Percentiles rank a stretch among this genome's conserved stretches.
Conservation (phyloP, 257 asterid genomes). For the Petunia secreta region DNA sequence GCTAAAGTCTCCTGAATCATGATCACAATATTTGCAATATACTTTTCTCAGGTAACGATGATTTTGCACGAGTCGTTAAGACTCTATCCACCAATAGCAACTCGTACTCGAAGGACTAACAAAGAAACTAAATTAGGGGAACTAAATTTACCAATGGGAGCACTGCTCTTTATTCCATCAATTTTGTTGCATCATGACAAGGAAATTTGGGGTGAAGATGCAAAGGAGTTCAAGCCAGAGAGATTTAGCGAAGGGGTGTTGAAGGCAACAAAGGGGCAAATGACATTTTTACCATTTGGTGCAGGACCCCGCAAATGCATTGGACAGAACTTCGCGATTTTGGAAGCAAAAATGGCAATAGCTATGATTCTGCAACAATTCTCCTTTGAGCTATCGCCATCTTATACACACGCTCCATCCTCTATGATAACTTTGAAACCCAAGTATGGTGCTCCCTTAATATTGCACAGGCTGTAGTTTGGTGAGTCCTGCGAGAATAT, state of each 20-base stretch:
- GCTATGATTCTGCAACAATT: conserved; percentile 41
- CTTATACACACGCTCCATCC: conserved; percentile 42
- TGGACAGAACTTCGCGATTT: conserved; percentile 37
- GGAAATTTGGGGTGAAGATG: conserved; percentile 43
- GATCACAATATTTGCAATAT: background rate
- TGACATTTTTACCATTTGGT: conserved; percentile 40
- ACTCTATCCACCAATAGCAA: conserved; percentile 38
- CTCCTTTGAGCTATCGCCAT: conserved; percentile 38
- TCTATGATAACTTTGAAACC: conserved; percentile 33
- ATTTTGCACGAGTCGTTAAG: conserved; percentile 40
- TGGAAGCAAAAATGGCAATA: conserved; percentile 42
- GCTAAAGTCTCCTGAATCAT: background rate
- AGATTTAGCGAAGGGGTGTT: conserved; percentile 38
- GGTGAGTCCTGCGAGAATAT: background rate
- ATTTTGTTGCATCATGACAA: conserved; percentile 36
- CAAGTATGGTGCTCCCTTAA: conserved; percentile 38
- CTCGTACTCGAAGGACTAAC: conserved; percentile 18
- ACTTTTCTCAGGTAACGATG: conserved; percentile 38
- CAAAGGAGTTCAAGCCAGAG: conserved; percentile 38
- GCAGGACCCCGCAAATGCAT: conserved; percentile 48
- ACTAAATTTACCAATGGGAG: conserved; percentile 28
- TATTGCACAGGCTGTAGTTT: conserved; percentile 31
- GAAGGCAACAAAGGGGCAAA: conserved; percentile 34
- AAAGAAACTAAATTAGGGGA: conserved; percentile 35
- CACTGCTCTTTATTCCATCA: conserved; percentile 31